These are phyloP conservation scores for Rhodotorula sp. DNA, from an alignment of 1,284 basidiomycete genomes.

Conservation along the genomic window DNA sequence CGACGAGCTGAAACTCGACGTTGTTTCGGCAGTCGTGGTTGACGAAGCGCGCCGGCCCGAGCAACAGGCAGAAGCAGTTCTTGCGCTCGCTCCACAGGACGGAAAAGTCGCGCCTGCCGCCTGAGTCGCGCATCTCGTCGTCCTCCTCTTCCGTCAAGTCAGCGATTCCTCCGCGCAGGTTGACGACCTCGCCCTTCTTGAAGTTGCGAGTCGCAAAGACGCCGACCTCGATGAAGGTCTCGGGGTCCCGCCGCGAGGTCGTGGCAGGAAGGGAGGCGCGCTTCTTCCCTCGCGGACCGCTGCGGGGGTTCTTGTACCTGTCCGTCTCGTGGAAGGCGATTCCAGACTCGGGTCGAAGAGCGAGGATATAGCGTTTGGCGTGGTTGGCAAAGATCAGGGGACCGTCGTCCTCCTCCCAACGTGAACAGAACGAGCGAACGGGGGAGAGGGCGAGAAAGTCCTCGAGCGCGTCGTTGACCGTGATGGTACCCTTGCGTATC, in stretches of 20 bases:
- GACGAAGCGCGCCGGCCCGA: slow-evolving; percentile 89
- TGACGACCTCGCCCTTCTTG: slow-evolving; percentile 67
- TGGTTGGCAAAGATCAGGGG: slow-evolving; percentile 57
- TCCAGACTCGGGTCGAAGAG: slow-evolving; percentile 73
- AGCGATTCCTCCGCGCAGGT: slow-evolving; percentile 70
- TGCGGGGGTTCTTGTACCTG: slow-evolving; percentile 57
- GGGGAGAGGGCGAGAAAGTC: slow-evolving; percentile 24
- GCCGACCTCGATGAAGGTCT: slow-evolving; percentile 64
- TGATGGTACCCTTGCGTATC: slow-evolving; percentile 30
- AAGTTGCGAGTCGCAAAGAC: slow-evolving; percentile 78
- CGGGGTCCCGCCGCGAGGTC: slow-evolving; percentile 10
- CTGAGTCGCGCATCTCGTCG: slow-evolving; percentile 64
- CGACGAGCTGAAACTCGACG: slow-evolving; percentile 47
- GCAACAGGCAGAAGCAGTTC: slow-evolving; percentile 86
- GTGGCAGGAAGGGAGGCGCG: background rate
- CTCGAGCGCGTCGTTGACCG: slow-evolving; percentile 24
- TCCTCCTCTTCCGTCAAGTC: slow-evolving; percentile 77
- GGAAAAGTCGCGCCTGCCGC: slow-evolving; percentile 81
- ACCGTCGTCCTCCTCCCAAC: slow-evolving; percentile 23
- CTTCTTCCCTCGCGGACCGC: slow-evolving; percentile 42
- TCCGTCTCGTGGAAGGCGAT: slow-evolving; percentile 84
- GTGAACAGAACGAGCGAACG: slow-evolving; percentile 14
- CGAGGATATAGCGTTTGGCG: slow-evolving; percentile 77
- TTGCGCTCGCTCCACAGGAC: slow-evolving; percentile 85
- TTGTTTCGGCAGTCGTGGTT: slow-evolving; percentile 55